Conservation (phyloP, 2,329 filamentous ascomycete genomes). For the Colletotrichum viniferum region DNA sequence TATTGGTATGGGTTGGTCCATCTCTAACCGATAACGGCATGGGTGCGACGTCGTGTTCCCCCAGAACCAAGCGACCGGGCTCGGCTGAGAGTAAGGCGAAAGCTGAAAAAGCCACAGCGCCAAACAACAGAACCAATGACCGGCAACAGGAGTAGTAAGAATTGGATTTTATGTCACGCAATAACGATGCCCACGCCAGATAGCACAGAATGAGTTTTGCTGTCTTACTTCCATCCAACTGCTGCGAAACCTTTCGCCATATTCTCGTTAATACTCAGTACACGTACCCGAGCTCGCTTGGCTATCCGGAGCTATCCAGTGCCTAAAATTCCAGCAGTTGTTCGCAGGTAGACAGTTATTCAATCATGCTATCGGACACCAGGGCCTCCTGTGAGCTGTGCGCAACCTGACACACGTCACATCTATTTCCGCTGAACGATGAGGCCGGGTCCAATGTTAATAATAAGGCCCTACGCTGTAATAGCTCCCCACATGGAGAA, state of each 20-base stretch:
- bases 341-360: not conserved
- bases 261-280: not conserved
- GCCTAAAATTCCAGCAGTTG: rapidly evolving
- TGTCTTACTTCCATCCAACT: rapidly evolving
- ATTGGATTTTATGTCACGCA: rapidly evolving
- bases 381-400: not conserved
- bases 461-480: not conserved
- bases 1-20: not conserved
- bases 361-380: not conserved
- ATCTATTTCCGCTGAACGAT: not conserved
- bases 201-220: rapidly evolving
- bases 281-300: not conserved
- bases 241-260: rapidly evolving
- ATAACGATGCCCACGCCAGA: not conserved
- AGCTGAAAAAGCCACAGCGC: not conserved
- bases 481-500: not conserved
- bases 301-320: not conserved
- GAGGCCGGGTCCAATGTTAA: not conserved
- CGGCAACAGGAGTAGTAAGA: not conserved
- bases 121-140: not conserved
- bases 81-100: not conserved
- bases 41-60: not conserved
- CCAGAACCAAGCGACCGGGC: not conserved
- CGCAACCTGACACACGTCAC: not conserved
- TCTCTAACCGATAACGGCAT: not conserved